Evolutionary conservation across 768 basidiomycete species (phyloP).

Genomic region (Paxillus rubicundulus): DNA sequence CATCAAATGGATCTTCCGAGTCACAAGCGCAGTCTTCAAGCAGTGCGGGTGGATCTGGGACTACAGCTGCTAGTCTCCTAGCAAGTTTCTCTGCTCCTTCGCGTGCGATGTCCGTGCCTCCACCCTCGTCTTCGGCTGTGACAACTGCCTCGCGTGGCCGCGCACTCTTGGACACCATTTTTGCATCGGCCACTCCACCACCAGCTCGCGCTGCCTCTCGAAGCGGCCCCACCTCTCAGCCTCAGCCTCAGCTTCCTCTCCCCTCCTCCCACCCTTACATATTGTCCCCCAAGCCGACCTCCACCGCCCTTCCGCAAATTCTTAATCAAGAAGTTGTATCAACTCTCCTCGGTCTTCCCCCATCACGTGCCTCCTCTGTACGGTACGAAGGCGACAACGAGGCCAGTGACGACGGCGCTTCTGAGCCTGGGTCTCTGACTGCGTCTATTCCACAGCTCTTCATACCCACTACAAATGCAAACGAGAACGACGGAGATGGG

Average conservation of each 20-base stretch:
- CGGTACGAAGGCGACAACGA: conserved; percentile 63
- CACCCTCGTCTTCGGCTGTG: conserved; percentile 26
- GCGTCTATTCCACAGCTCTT: conserved; percentile 39
- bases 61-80: conserved; percentile 43
- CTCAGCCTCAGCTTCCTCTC: conserved; percentile 15
- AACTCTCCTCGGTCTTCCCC: conserved; percentile 55
- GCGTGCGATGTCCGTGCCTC: conserved; percentile 28
- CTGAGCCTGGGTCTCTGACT: conserved; percentile 39
- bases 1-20: conserved; percentile 12
- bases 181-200: conserved; percentile 59
- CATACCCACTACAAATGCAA: conserved; percentile 14
- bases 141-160: conserved; percentile 45
- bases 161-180: conserved; percentile 64
- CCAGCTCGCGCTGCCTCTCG: conserved; percentile 21
- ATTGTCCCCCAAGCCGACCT: conserved; percentile 56
- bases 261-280: conserved; percentile 37
- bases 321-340: conserved; percentile 71
- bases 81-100: conserved; percentile 48
- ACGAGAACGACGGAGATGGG: conserved; percentile 14
- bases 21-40: conserved; percentile 13
- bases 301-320: conserved; percentile 55
- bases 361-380: conserved; percentile 38
- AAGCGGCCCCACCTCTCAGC: conserved; percentile 5
- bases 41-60: conserved; percentile 23
- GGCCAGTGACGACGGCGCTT: conserved; percentile 32